A percentile compares a stretch with the other conserved stretches of the same genome.
phyloP scores from a whole-genome alignment of 352 stramenopile genomes.

The Pythium vanterpoolii region DNA sequence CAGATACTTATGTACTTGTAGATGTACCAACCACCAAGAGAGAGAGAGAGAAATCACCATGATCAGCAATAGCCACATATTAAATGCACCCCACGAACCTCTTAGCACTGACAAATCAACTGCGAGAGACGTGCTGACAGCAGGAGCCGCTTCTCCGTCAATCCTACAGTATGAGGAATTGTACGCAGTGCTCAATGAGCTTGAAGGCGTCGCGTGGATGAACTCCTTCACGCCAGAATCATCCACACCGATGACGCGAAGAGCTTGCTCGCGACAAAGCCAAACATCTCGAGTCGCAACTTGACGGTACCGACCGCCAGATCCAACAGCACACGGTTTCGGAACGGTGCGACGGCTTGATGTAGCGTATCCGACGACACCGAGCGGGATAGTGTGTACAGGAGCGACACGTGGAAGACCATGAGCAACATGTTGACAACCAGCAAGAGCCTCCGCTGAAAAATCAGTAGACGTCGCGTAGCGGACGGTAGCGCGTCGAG shows the following conservation, averaged over 20 bases:
- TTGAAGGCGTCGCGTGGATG: conserved; percentile 16
- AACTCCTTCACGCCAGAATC: conserved; percentile 10
- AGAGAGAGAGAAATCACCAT: background rate
- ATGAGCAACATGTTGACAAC: conserved; percentile 5
- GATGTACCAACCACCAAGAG: background rate
- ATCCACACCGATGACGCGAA: conserved; percentile 18
- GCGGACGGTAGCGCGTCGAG: conserved; percentile 8
- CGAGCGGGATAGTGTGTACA: conserved; percentile 9
- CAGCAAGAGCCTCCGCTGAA: conserved; percentile 8
- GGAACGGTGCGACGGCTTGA: background rate
- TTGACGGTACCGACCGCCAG: background rate
- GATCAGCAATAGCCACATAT: background rate
- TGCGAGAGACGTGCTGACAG: background rate
- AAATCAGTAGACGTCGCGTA: background rate
- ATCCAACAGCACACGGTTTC: conserved; percentile 14
- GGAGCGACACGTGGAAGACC: conserved; percentile 12
- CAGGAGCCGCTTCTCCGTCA: too few relatives aligned
- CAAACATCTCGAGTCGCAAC: conserved; percentile 18
- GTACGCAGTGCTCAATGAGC: conserved; percentile 16
- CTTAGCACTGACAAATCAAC: background rate
- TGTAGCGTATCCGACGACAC: background rate
- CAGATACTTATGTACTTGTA: background rate
- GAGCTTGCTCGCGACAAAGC: conserved; percentile 19
- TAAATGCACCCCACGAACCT: background rate
- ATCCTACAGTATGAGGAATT: conserved; percentile 23